These are phyloP conservation scores for Emergomyces pasteurianus DNA, from an alignment of 2,329 filamentous ascomycete genomes.

Conservation along the genomic window DNA sequence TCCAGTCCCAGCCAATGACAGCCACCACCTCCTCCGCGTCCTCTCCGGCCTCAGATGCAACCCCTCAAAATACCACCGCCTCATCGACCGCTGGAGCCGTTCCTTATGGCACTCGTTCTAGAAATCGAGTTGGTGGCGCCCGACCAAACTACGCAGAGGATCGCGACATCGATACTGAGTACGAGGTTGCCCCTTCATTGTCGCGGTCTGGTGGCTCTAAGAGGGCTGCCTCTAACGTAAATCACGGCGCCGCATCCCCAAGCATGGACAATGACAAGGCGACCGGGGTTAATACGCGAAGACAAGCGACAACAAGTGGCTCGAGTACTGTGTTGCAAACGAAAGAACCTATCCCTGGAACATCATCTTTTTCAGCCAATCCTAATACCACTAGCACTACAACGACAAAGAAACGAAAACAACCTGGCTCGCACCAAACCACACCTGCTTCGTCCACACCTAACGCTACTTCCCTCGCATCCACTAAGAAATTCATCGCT, in stretches of 20 bases:
- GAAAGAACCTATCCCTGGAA: conserved; percentile 44
- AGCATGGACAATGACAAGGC: conserved; percentile 26
- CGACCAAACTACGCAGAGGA: conserved; percentile 94
- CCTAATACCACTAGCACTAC: conserved; percentile 31
- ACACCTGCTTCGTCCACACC: conserved; percentile 20
- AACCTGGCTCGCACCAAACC: conserved; percentile 37
- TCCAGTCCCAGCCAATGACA: conserved; percentile 33
- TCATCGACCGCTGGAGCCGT: conserved; percentile 43
- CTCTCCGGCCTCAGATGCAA: conserved; percentile 14
- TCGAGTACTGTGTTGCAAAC: conserved; percentile 17
- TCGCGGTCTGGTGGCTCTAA: conserved; percentile 21
- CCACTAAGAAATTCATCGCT: conserved; percentile 27
- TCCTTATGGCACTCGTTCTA: conserved; percentile 84
- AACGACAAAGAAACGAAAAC: conserved; percentile 74
- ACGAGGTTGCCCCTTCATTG: conserved; percentile 44
- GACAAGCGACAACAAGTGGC: conserved; percentile 26
- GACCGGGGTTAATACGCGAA: conserved; percentile 29
- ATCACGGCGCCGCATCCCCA: conserved; percentile 22
- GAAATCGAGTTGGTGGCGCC: conserved; percentile 61
- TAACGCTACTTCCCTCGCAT: conserved; percentile 11
- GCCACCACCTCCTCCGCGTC: conserved; percentile 28
- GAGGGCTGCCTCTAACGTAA: conserved; percentile 18
- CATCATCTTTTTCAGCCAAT: conserved; percentile 46
- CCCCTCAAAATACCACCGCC: conserved; percentile 21
- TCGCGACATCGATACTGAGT: conserved; percentile 80